These are phyloP conservation scores for Diaporthe sp. DNA, from an alignment of 2,329 filamentous ascomycete species.

Conservation along the genomic window DNA sequence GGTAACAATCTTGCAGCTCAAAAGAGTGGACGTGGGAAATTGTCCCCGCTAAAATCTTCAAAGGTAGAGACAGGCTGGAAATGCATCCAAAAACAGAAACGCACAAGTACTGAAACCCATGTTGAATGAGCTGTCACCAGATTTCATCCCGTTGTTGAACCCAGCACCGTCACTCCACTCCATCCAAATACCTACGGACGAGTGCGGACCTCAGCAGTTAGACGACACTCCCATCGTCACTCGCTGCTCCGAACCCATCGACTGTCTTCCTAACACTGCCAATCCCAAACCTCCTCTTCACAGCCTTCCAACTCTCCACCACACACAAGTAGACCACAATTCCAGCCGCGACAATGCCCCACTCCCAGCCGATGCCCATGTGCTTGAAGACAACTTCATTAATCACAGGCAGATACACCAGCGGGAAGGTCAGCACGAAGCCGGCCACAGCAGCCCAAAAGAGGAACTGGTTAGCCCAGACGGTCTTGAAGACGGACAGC, in stretches of 20 bases:
- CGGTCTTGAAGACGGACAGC: conserved; percentile 68
- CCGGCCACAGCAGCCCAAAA: conserved; percentile 75
- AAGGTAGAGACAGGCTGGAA: not conserved
- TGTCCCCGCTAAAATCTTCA: not conserved
- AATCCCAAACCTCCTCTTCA: conserved; percentile 58
- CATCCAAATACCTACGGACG: no score
- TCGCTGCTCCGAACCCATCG: conserved; percentile 4
- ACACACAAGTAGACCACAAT: conserved; percentile 73
- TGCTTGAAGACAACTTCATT: conserved; percentile 80
- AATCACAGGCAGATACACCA: conserved; percentile 77
- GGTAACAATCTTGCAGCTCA: not conserved
- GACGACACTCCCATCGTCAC: conserved; percentile 21
- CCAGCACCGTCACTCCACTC: not conserved
- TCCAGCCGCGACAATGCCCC: conserved; percentile 75
- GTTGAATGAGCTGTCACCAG: conserved; percentile 18
- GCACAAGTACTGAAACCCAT: not conserved
- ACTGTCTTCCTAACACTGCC: conserved; percentile 13
- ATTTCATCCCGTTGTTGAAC: not conserved
- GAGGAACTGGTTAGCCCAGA: conserved; percentile 78
- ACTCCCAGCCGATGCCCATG: conserved; percentile 77
- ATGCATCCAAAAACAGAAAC: not conserved
- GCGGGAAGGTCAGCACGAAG: conserved; percentile 71
- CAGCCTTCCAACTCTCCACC: conserved; percentile 78
- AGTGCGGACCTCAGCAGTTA: not conserved
- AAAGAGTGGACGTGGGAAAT: conserved; percentile 3